Percentiles rank a stretch among this genome's conserved stretches.
phyloP scores from a whole-genome alignment of 441 rosid genomes.

The Adansonia grandidieri region DNA sequence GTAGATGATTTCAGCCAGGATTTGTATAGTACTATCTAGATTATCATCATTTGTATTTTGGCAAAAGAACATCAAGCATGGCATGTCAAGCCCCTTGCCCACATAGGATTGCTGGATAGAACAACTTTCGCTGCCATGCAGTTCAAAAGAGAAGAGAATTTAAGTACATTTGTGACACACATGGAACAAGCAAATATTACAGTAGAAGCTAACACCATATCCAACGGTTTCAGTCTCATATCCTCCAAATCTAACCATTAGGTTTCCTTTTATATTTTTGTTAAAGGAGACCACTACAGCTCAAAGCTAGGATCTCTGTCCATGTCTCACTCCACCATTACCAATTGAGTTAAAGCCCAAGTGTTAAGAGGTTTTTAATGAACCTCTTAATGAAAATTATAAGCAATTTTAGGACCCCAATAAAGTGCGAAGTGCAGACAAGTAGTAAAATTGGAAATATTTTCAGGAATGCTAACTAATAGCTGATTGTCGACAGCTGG shows the following conservation, averaged over 20 bases:
- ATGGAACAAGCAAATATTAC: neutral
- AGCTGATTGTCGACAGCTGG: neutral
- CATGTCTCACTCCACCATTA: neutral
- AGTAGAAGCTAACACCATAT: neutral
- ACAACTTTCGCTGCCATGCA: conserved; percentile 72
- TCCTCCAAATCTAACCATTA: neutral
- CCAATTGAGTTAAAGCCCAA: neutral
- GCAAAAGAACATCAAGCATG: conserved; percentile 76
- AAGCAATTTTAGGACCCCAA: neutral
- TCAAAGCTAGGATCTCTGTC: neutral
- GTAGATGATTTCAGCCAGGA: conserved; percentile 65
- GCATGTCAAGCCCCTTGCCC: conserved; percentile 46
- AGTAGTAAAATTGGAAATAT: neutral
- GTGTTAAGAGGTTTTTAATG: neutral
- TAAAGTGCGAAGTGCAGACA: neutral
- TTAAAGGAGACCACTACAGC: neutral
- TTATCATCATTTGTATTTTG: conserved; percentile 45
- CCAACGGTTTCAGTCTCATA: neutral
- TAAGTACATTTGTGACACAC: neutral
- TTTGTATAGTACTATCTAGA: conserved; percentile 51
- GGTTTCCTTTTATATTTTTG: neutral
- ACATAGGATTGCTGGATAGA: conserved; percentile 51
- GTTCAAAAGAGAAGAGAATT: conserved; percentile 22
- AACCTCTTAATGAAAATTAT: neutral
- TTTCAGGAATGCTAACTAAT: neutral